These are phyloP conservation scores for Solanum chilense DNA, from an alignment of 257 asterid genomes.

Conservation along the genomic window DNA sequence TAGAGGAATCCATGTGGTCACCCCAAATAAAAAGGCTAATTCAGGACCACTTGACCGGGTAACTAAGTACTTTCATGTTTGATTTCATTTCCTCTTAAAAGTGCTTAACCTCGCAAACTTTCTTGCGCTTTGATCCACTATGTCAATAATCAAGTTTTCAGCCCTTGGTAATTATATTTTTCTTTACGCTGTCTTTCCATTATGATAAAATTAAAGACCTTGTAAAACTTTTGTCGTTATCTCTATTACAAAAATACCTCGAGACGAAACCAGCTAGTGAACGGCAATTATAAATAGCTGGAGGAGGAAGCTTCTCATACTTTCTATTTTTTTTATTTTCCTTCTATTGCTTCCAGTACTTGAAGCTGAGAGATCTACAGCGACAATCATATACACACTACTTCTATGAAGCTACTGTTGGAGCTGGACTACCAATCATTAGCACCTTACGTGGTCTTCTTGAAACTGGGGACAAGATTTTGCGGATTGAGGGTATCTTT, in stretches of 20 bases:
- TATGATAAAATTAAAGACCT: not conserved
- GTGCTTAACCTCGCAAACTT: not conserved
- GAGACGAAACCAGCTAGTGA: not conserved
- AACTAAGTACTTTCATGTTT: not conserved
- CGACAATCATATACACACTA: constrained; percentile 86
- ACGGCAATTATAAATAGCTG: not conserved
- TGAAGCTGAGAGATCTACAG: constrained; percentile 87
- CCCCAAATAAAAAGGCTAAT: constrained; percentile 98
- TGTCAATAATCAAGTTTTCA: not conserved
- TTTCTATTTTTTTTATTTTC: not conserved
- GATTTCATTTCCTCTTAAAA: not conserved
- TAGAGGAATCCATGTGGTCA: constrained; percentile 82
- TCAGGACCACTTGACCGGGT: constrained; percentile 99
- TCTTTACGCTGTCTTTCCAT: not conserved
- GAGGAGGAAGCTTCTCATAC: not conserved
- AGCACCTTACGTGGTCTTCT: constrained; percentile 89
- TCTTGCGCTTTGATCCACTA: not conserved
- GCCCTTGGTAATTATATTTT: not conserved
- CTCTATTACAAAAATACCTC: not conserved
- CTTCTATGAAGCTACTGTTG: constrained; percentile 98
- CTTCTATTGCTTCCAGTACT: constrained; percentile 41
- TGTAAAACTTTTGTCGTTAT: not conserved
- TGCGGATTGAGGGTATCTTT: constrained; percentile 86
- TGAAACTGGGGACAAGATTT: constrained; percentile 92
- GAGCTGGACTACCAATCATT: constrained; percentile 97